phyloP scores from a whole-genome alignment of 176 grass and related monocot genomes.

The Rhynchospora breviuscula region DNA sequence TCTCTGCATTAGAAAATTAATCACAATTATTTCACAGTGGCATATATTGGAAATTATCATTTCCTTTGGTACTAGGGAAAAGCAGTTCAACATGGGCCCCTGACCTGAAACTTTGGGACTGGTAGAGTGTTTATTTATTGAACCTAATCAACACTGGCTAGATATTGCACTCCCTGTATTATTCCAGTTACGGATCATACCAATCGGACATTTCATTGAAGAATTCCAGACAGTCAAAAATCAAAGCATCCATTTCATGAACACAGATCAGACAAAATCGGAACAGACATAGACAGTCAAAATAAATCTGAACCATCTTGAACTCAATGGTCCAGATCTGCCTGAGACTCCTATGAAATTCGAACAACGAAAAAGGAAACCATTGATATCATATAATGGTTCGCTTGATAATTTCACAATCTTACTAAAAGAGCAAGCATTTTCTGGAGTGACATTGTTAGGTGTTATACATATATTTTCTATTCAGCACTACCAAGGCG shows the following conservation, averaged over 20 bases:
- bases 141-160: not conserved
- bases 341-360: too few species aligned
- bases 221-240: not conserved
- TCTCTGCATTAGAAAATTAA: not conserved
- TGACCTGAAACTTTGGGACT: not conserved
- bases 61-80: too few species aligned
- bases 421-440: too few species aligned
- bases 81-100: not conserved
- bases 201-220: not conserved
- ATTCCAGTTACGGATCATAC: not conserved
- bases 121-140: not conserved
- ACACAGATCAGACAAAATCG: not conserved
- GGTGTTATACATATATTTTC: too few species aligned
- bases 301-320: not conserved
- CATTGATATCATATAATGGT: too few species aligned
- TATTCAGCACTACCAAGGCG: too few species aligned
- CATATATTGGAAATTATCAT: too few species aligned
- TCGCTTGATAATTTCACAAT: too few species aligned
- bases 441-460: too few species aligned
- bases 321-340: not conserved
- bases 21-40: not conserved
- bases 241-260: not conserved
- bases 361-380: too few species aligned
- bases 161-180: not conserved
- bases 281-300: too few species aligned